phyloP scores from a whole-genome alignment of 805 yeast genomes.

The Sugiyamaella floridensis region DNA sequence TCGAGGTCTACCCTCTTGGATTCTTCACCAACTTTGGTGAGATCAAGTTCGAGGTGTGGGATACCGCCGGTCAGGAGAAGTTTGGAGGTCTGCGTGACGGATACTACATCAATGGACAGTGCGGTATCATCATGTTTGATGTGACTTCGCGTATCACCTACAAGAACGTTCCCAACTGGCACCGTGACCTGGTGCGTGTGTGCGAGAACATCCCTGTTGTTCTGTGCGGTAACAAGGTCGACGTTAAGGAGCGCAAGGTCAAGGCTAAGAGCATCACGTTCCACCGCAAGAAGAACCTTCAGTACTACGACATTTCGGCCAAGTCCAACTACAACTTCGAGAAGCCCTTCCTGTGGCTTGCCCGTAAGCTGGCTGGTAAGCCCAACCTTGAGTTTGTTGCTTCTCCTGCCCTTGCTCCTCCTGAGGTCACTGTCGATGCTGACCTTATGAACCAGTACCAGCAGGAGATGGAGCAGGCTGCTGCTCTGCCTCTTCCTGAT shows the following conservation, averaged over 20 bases:
- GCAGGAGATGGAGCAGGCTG: conserved; percentile 99
- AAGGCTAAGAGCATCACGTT: conserved; percentile 99
- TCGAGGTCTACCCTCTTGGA: conserved; percentile 97
- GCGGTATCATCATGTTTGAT: conserved; percentile 99
- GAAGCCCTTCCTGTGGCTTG: conserved; percentile 99
- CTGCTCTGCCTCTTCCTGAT: conserved; percentile 99
- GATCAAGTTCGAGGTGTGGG: conserved; percentile 99
- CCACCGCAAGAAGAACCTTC: conserved; percentile 99
- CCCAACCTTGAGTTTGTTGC: conserved; percentile 97
- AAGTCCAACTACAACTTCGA: conserved; percentile 99
- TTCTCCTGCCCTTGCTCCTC: conserved; percentile 99
- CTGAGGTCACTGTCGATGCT: conserved; percentile 96
- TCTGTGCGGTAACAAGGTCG: conserved; percentile 98
- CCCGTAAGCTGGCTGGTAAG: conserved; percentile 98
- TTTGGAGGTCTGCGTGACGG: conserved; percentile 99
- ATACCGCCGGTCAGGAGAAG: conserved; percentile 99
- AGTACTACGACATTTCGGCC: conserved; percentile 98
- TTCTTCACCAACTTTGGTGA: conserved; percentile 98
- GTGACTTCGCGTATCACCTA: conserved; percentile 99
- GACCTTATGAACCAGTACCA: conserved; percentile 97
- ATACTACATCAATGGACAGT: conserved; percentile 98
- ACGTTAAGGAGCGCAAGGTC: conserved; percentile 99
- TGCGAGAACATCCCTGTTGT: conserved; percentile 99
- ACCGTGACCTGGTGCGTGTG: conserved; percentile 98
- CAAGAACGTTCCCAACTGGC: conserved; percentile 99